Evolutionary conservation across 2,329 filamentous ascomycete genomes (phyloP).

Genomic region (Pseudogymnoascus sp.): DNA sequence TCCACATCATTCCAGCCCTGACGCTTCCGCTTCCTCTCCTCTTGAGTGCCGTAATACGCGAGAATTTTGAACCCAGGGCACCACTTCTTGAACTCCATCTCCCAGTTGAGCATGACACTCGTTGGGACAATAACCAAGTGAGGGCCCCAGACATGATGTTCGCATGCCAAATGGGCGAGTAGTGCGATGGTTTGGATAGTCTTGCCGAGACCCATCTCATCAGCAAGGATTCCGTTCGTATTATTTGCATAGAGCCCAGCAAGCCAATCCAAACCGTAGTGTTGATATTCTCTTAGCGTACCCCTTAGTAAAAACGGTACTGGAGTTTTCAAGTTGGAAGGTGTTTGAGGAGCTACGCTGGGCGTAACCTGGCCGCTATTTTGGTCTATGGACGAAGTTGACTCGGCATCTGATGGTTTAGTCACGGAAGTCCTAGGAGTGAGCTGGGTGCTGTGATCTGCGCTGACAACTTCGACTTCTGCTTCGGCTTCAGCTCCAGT

Average conservation of each 20-base stretch:
- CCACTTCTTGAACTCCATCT: slow-evolving; percentile 99
- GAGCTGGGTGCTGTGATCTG: slow-evolving; percentile 29
- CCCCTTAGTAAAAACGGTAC: slow-evolving; percentile 79
- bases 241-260: slow-evolving; percentile 84
- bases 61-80: slow-evolving; percentile 96
- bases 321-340: slow-evolving; percentile 49
- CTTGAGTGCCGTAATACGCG: slow-evolving; percentile 89
- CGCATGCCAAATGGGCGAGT: slow-evolving; percentile 82
- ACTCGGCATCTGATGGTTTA: slow-evolving; percentile 27
- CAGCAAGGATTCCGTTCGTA: slow-evolving; percentile 92
- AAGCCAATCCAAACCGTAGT: slow-evolving; percentile 95
- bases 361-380: slow-evolving; percentile 27
- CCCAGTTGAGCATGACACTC: slow-evolving; percentile 98
- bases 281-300: slow-evolving; percentile 88
- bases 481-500: slow-evolving; percentile 14
- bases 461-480: slow-evolving; percentile 22
- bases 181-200: slow-evolving; percentile 97
- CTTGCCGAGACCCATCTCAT: slow-evolving; percentile 98
- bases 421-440: slow-evolving; percentile 31
- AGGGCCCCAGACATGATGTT: slow-evolving; percentile 88
- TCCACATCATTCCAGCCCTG: slow-evolving; percentile 90
- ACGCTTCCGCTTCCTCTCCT: slow-evolving; percentile 85
- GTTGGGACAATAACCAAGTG: slow-evolving; percentile 95
- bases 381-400: slow-evolving; percentile 29
- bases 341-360: slow-evolving; percentile 33